phyloP scores from a whole-genome alignment of 2,329 filamentous ascomycete species.

The Verticillium nonalfalfae region DNA sequence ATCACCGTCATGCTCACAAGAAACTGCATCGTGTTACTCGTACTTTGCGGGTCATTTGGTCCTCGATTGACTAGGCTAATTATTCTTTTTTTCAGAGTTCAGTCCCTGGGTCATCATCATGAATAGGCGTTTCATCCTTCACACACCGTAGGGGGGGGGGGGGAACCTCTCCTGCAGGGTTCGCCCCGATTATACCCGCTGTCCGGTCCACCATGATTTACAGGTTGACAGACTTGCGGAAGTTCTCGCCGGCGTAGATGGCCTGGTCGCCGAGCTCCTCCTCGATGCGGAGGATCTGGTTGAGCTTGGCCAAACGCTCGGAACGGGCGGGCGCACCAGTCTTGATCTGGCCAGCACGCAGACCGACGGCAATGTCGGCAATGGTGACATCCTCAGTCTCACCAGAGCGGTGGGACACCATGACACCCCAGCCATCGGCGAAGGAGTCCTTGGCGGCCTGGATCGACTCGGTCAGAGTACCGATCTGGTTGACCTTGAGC shows the following conservation, averaged over 20 bases:
- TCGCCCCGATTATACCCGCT: background rate
- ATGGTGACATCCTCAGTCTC: slow-evolving; percentile 99
- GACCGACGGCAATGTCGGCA: slow-evolving; percentile 93
- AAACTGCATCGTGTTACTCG: background rate
- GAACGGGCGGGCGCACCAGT: slow-evolving; percentile 93
- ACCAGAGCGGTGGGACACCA: slow-evolving; percentile 98
- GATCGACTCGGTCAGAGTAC: slow-evolving; percentile 97
- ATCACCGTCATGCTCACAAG: background rate
- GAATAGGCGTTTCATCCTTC: background rate
- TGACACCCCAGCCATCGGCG: slow-evolving; percentile 93
- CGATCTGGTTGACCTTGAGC: slow-evolving; percentile 99
- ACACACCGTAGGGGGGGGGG: background rate
- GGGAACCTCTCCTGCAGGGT: background rate
- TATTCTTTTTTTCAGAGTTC: background rate
- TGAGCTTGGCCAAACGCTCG: slow-evolving; percentile 98
- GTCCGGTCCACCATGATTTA: slow-evolving; percentile 36
- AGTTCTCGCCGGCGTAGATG: slow-evolving; percentile 85
- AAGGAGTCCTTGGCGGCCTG: slow-evolving; percentile 99
- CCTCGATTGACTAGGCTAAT: background rate
- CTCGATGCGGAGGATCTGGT: slow-evolving; percentile 99
- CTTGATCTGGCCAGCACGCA: slow-evolving; percentile 98
- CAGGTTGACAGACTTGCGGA: slow-evolving; percentile 85
- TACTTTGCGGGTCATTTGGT: background rate
- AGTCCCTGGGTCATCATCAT: background rate
- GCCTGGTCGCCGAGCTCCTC: slow-evolving; percentile 94